Evolutionary conservation across 2,329 filamentous ascomycete species (phyloP), one percentile per base, ranked within the genome.

Genomic region (Talaromyces verruculosus): DNA sequence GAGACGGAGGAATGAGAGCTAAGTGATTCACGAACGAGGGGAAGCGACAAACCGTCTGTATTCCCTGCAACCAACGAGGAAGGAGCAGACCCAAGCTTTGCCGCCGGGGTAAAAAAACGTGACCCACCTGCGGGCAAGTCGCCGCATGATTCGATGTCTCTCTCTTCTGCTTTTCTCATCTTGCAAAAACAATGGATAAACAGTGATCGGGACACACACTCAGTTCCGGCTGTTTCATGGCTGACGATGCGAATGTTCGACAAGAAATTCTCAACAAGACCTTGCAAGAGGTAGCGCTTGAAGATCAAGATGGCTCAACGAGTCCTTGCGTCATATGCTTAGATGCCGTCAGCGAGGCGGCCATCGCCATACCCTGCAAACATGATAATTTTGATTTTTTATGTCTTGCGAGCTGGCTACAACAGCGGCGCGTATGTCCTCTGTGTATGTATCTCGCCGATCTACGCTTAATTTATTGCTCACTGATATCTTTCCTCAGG

Each of bases 241-340:
- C 76, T 70, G 75, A 79, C 69, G 74, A 78, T 75, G 75, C 74
- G 67, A 76, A 79, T 69, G 66, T 80, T 62, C 78, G 74, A 69
- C 79, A 80, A 66, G 72, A 79, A 70, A 76, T 83, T 30, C 74
- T 83, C 53, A 78, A 80, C 59, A 78, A 75, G 39, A 83, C 81
- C 0, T 75, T 83, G 5, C 68, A 74, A n/a, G 80, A 83, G 72
- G 79, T 82, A 68, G 72, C 71, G n/a, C 67, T 72, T 39, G 75
- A 76, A 60, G 69, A 77, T 51, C 68, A 74, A 28, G 71, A 72
- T 59, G 69, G 75, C 45, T 67, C 75, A 67, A 73, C 75, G 61
- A 80, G 84, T 68, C 87, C 84, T 73, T 97, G 93, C 77, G 92
- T 96, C 69, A 95, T 98, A 77, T 98, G 93, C 77, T 87, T 97